A percentile compares a stretch with the other conserved stretches of the same genome.
These are phyloP conservation scores for Bryoerythrophyllum caledonicum DNA, from an alignment of 225 moss, liverwort and hornwort species.

Conservation along the genomic window DNA sequence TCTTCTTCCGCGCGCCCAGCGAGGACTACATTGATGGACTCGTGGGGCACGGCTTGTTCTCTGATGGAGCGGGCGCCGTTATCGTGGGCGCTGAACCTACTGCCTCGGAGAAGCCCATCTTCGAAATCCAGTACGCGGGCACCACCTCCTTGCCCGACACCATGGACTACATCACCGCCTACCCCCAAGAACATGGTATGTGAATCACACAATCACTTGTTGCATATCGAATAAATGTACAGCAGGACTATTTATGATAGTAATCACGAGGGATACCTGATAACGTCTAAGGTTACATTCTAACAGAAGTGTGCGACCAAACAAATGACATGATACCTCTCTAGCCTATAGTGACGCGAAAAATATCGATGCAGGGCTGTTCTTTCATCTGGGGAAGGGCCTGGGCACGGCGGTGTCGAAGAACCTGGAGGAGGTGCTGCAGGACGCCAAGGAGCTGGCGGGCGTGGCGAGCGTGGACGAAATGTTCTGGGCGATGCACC, in stretches of 20 bases:
- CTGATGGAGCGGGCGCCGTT: slow-evolving; percentile 11
- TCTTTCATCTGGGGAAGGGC: slow-evolving; percentile 14
- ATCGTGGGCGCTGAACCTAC: slow-evolving; percentile 16
- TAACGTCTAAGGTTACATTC: too few species aligned
- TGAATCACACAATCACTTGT: too few species aligned
- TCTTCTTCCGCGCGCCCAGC: slow-evolving; percentile 20
- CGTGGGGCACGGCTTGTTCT: slow-evolving; percentile 21
- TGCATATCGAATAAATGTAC: too few species aligned
- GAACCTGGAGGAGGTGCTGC: slow-evolving; percentile 10
- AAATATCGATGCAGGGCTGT: slow-evolving; percentile 9
- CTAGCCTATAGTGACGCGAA: background rate
- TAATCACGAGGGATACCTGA: too few species aligned
- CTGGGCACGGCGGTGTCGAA: slow-evolving; percentile 16
- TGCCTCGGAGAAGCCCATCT: slow-evolving; percentile 3
- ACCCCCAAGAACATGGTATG: slow-evolving; percentile 14
- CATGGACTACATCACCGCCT: slow-evolving; percentile 16
- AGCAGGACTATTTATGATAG: too few species aligned
- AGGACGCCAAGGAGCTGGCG: slow-evolving; percentile 21
- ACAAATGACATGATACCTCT: too few species aligned
- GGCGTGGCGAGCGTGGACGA: slow-evolving; percentile 22
- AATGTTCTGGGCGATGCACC: slow-evolving; percentile 22
- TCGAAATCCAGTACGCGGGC: slow-evolving; percentile 16
- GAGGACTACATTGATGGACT: slow-evolving; percentile 11
- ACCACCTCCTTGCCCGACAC: slow-evolving; percentile 20
- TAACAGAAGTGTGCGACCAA: too few species aligned